Base-by-base conservation (phyloP, 371 early-diverging fungal genomes). In the Modicella reniformis region DNA sequence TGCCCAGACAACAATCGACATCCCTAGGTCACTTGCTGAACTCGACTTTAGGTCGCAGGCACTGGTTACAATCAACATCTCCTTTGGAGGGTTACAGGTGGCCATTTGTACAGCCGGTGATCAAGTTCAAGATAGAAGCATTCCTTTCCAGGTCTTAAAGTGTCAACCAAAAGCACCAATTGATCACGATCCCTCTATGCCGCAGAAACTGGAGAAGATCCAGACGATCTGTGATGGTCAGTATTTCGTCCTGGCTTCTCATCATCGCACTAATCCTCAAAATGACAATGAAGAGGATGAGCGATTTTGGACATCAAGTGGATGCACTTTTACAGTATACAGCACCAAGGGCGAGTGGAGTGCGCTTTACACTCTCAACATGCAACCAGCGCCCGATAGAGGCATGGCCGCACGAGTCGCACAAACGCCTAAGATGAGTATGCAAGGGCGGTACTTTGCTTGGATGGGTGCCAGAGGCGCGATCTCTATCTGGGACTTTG, bases 371-470 rank as follows among this genome's bases (percentile, higher is more conserved):
- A 40, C 50, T 1, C 59, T 65, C 47, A 4, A n/a, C 1, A n/a
- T 71, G 30, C 32, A 41, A 28, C 19, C 9, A 3, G 26, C 34
- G 19, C 8, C 21, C 0, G 60, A 48, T 7, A 12, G n/a, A n/a
- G n/a, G n/a, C n/a, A n/a, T n/a, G n/a, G n/a, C n/a, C n/a, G n/a
- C 48, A 3, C 6, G 17, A 13, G 37, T 37, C 0, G 40, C 48
- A 5, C 19, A 6, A 9, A 50, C 33, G 33, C 9, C 19, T n/a
- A 40, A n/a, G 10, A 52, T 1, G 23, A 61, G 72, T 51, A 49
- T 71, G 0, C 52, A 65, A n/a, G 65, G 72, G 3, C 51, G 65
- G 0, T 71, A 71, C 29, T 65, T 71, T 40, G 65, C 62, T 13
- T 71, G 72, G 72, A 32, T 57, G 0, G 53, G 54, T 1, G 32